phyloP scores from a whole-genome alignment of 1,284 basidiomycete genomes.

The Naganishia albida region DNA sequence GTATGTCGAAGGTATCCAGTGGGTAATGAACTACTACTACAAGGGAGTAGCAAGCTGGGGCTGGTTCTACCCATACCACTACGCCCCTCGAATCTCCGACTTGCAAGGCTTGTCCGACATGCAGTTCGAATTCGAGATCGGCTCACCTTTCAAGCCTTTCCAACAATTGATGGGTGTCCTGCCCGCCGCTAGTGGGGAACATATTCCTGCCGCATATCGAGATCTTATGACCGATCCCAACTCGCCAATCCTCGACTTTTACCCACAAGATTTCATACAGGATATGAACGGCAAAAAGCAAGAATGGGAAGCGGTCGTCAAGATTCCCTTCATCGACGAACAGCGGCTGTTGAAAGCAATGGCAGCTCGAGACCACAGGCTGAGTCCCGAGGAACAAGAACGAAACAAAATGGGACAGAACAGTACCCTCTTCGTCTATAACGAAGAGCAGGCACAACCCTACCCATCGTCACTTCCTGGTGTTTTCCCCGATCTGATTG shows the following conservation, averaged over 20 bases:
- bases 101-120: constrained; percentile 73
- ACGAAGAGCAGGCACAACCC: constrained; percentile 61
- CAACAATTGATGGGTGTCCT: constrained; percentile 99
- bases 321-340: constrained; percentile 98
- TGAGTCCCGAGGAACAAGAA: constrained; percentile 73
- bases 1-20: constrained; percentile 94
- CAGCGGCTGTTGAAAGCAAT: constrained; percentile 76
- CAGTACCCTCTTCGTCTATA: constrained; percentile 76
- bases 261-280: constrained; percentile 83
- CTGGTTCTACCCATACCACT: constrained; percentile 99
- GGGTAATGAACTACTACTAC: constrained; percentile 99
- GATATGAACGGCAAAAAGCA: constrained; percentile 98
- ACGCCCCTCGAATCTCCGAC: constrained; percentile 88
- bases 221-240: constrained; percentile 84
- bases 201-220: constrained; percentile 81
- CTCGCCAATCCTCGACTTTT: constrained; percentile 93
- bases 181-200: constrained; percentile 82
- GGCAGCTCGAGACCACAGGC: constrained; percentile 74
- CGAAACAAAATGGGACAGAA: constrained; percentile 75
- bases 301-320: constrained; percentile 98
- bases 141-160: constrained; percentile 87
- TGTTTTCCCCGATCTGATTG: constrained; percentile 88
- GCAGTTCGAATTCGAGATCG: constrained; percentile 81
- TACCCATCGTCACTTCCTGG: constrained; percentile 91
- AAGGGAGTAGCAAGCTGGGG: constrained; percentile 95